Percentiles rank a stretch among this genome's conserved stretches.
Evolutionary conservation across 352 stramenopile genomes (phyloP).

Genomic region (Phytophthora citricola): DNA sequence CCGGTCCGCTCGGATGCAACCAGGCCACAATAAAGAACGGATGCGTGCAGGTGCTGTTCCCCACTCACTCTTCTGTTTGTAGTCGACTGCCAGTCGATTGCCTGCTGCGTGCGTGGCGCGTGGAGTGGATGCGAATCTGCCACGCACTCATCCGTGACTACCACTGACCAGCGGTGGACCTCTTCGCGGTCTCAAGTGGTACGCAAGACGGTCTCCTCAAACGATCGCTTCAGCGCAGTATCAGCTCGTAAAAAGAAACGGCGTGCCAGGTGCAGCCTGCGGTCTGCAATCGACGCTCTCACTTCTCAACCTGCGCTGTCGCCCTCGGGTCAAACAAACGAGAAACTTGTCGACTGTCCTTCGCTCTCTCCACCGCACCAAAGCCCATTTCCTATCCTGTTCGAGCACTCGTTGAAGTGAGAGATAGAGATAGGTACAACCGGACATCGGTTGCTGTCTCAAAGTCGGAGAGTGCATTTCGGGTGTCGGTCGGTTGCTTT

Average conservation of each 20-base stretch:
- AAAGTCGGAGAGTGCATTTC: not conserved
- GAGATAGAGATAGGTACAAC: constrained; percentile 15
- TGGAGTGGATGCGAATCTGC: too few species aligned
- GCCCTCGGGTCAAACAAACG: too few species aligned
- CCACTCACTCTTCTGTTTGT: not conserved
- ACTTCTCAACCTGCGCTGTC: constrained; percentile 4
- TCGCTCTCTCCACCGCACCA: constrained; percentile 10
- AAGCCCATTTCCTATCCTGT: constrained; percentile 13
- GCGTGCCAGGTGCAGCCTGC: not conserved
- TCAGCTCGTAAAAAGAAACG: constrained; percentile 14
- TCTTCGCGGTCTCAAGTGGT: constrained; percentile 21
- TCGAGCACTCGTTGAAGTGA: constrained; percentile 22
- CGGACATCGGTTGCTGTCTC: constrained; percentile 2
- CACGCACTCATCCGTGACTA: constrained; percentile 14
- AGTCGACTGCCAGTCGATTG: not conserved
- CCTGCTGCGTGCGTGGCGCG: not conserved
- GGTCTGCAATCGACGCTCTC: constrained; percentile 1
- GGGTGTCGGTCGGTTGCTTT: constrained; percentile 5
- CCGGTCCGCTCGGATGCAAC: not conserved
- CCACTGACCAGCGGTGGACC: constrained; percentile 4
- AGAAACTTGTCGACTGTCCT: too few species aligned
- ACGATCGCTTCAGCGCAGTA: constrained; percentile 3
- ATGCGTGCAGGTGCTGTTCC: too few species aligned
- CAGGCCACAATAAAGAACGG: not conserved
- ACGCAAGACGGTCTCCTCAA: constrained; percentile 14